These are phyloP conservation scores for Echites panduratus DNA, from an alignment of 257 asterid genomes.

Conservation along the genomic window DNA sequence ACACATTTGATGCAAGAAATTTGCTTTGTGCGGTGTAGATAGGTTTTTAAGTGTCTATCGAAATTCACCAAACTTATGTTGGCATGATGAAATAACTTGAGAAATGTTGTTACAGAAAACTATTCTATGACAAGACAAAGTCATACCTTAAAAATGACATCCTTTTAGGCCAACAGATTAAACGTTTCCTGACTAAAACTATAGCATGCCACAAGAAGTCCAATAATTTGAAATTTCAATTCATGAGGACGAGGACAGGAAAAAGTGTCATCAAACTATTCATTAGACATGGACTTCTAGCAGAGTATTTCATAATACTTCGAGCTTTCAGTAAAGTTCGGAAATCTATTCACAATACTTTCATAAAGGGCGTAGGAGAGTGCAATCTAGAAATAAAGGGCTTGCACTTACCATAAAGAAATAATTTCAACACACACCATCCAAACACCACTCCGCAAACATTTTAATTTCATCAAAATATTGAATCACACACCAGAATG, in stretches of 20 bases:
- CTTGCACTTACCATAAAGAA: background rate
- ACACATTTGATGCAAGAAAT: background rate
- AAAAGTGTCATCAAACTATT: background rate
- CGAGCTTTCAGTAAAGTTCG: background rate
- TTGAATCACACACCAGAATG: background rate
- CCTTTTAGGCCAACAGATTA: background rate
- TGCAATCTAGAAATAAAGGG: no score
- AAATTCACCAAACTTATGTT: background rate
- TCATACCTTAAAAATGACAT: background rate
- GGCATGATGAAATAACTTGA: background rate
- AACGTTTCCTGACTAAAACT: no score
- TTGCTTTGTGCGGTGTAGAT: background rate
- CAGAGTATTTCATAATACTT: background rate
- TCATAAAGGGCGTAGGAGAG: no score
- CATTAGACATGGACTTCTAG: background rate
- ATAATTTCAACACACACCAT: conserved; percentile 2
- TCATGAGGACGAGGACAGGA: background rate
- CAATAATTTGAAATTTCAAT: background rate
- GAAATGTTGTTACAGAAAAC: background rate
- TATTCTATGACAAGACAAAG: background rate
- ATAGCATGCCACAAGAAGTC: background rate
- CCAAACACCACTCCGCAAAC: background rate
- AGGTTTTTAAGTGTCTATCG: background rate
- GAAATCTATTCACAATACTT: background rate
- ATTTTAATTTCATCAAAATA: background rate